These are phyloP conservation scores for Cyclaneusma minus DNA, from an alignment of 2,329 filamentous ascomycete genomes.

Conservation along the genomic window DNA sequence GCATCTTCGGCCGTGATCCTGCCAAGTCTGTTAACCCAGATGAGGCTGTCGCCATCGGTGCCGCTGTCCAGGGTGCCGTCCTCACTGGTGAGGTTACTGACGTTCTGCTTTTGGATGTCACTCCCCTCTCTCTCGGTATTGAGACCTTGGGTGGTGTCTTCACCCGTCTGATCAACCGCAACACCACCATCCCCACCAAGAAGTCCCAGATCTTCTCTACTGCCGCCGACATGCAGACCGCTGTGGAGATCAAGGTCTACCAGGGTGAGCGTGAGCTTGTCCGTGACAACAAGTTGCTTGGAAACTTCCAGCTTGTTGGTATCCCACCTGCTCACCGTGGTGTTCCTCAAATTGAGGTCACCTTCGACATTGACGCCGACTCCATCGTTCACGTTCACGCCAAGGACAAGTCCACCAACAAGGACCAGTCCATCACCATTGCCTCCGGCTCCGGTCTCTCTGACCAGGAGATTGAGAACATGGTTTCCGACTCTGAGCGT, in stretches of 20 bases:
- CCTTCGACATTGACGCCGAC: slow-evolving; percentile 96
- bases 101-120: slow-evolving; percentile 87
- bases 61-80: slow-evolving; percentile 92
- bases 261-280: slow-evolving; percentile 99
- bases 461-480: slow-evolving; percentile 85
- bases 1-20: slow-evolving; percentile 88
- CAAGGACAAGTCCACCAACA: slow-evolving; percentile 98
- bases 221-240: slow-evolving; percentile 93
- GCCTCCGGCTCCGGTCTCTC: slow-evolving; percentile 94
- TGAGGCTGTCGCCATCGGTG: slow-evolving; percentile 94
- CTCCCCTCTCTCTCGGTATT: slow-evolving; percentile 91
- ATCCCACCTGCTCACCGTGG: slow-evolving; percentile 93
- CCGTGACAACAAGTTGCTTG: slow-evolving; percentile 94
- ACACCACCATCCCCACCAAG: slow-evolving; percentile 98
- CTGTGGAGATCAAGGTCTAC: slow-evolving; percentile 99
- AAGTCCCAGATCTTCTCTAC: slow-evolving; percentile 98
- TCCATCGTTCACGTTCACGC: slow-evolving; percentile 96
- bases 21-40: slow-evolving; percentile 98
- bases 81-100: slow-evolving; percentile 95
- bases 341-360: slow-evolving; percentile 93
- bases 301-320: slow-evolving; percentile 98
- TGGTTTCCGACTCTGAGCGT: slow-evolving; percentile 97
- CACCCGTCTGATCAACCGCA: slow-evolving; percentile 95
- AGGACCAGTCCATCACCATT: slow-evolving; percentile 99
- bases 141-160: slow-evolving; percentile 97